These are phyloP conservation scores for Hypericum perforatum DNA, from an alignment of 345 rosid species.

Conservation along the genomic window DNA sequence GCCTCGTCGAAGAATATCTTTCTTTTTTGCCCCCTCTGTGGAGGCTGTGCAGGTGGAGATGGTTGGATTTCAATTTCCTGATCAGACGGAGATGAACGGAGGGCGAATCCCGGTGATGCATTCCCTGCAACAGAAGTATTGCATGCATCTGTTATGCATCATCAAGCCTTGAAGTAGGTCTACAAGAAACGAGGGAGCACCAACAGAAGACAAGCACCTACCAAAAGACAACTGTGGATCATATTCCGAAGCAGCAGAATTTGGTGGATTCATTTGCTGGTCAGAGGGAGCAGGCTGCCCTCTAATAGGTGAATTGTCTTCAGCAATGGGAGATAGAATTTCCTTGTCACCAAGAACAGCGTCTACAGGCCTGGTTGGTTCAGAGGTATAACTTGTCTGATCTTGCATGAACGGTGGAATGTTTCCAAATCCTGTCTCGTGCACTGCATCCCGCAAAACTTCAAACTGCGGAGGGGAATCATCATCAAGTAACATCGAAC, in stretches of 20 bases:
- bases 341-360: slow-evolving; percentile 34
- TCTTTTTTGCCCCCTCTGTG: slow-evolving; percentile 26
- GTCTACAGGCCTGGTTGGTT: slow-evolving; percentile 17
- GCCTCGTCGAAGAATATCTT: slow-evolving; percentile 45
- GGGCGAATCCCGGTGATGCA: slow-evolving; percentile 42
- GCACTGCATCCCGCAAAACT: slow-evolving; percentile 42
- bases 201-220: slow-evolving; percentile 20
- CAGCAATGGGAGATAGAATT: slow-evolving; percentile 28
- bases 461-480: slow-evolving; percentile 47
- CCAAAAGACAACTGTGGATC: slow-evolving; percentile 30
- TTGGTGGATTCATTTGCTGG: slow-evolving; percentile 38
- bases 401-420: slow-evolving; percentile 19
- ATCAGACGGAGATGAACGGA: slow-evolving; percentile 49
- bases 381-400: slow-evolving; percentile 16
- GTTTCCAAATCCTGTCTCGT: slow-evolving; percentile 23
- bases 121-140: slow-evolving; percentile 28
- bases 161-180: not conserved
- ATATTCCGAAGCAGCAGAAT: slow-evolving; percentile 21
- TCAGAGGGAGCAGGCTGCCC: slow-evolving; percentile 27
- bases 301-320: slow-evolving; percentile 30
- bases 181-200: not conserved
- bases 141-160: too few relatives aligned
- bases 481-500: slow-evolving; percentile 8
- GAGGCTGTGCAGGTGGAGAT: slow-evolving; percentile 45
- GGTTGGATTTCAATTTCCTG: too few relatives aligned